These are phyloP conservation scores for Rhodotorula paludigena DNA, from an alignment of 768 basidiomycete species.

Conservation along the genomic window DNA sequence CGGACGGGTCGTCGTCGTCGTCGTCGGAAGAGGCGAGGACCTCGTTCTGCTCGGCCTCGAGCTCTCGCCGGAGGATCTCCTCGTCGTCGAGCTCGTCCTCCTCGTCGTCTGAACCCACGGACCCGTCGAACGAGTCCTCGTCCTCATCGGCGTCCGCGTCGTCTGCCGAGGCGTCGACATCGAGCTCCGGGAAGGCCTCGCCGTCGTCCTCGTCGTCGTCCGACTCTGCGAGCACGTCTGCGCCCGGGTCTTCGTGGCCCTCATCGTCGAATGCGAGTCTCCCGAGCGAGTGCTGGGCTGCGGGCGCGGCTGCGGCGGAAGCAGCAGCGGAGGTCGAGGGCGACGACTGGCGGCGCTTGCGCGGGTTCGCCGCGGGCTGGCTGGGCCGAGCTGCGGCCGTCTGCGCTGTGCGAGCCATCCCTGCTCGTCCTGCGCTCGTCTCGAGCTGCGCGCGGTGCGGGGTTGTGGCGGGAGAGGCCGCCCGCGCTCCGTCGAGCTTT, in stretches of 20 bases:
- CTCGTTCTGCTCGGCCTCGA: constrained; percentile 43
- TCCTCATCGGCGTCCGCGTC: constrained; percentile 50
- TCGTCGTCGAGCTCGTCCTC: constrained; percentile 39
- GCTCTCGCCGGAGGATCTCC: constrained; percentile 44
- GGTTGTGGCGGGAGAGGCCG: no score
- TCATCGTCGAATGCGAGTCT: constrained; percentile 36
- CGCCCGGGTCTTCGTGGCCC: constrained; percentile 19
- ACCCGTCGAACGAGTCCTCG: constrained; percentile 46
- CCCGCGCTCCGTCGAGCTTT: no score
- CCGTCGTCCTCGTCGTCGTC: constrained; percentile 1
- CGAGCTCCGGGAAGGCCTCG: constrained; percentile 40
- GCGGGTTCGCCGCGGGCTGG: constrained; percentile 8
- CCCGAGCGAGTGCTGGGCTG: constrained; percentile 11
- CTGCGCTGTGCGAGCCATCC: no score
- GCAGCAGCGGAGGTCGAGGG: constrained; percentile 1
- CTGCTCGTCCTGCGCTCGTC: no score
- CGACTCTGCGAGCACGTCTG: constrained; percentile 10
- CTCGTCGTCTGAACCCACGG: constrained; percentile 46
- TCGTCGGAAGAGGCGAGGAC: constrained; percentile 41
- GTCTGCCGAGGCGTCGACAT: constrained; percentile 44
- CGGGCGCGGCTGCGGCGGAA: neutral
- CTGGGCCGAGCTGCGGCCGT: no score
- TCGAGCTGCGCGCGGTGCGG: no score
- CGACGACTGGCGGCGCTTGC: constrained; percentile 19
- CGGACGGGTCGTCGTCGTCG: constrained; percentile 48